Conservation (phyloP, 441 rosid genomes). For the Gossypium schwendimanii region DNA sequence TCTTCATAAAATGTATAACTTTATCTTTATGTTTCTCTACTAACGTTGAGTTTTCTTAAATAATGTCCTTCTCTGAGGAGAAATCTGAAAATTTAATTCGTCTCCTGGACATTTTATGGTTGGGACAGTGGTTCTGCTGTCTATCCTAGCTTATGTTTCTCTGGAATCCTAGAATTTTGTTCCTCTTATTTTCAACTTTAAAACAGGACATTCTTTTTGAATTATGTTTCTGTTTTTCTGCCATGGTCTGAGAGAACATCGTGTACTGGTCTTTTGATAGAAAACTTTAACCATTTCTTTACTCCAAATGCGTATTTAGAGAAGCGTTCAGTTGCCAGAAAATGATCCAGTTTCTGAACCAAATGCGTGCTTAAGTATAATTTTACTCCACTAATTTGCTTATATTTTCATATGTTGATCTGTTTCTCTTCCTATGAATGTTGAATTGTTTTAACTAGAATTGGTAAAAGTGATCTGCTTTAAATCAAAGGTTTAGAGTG, state of each 20-base stretch:
- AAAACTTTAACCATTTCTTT: neutral
- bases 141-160: neutral
- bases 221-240: neutral
- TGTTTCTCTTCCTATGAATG: neutral
- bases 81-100: neutral
- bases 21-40: neutral
- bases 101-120: neutral
- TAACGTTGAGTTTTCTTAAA: neutral
- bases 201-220: neutral
- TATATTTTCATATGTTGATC: neutral
- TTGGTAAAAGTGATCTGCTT: neutral
- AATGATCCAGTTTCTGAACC: slow-evolving; percentile 7
- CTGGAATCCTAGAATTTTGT: neutral
- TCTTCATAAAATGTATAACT: neutral
- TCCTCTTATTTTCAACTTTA: neutral
- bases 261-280: neutral
- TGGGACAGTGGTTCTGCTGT: neutral
- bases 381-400: neutral
- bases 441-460: neutral
- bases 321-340: neutral
- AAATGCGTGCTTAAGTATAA: neutral
- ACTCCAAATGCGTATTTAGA: neutral
- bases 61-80: slow-evolving; percentile 1
- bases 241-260: neutral
- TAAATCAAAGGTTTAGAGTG: slow-evolving; percentile 6